Evolutionary conservation across 345 rosid genomes (phyloP).

Genomic region (Eutrema yunnanense): DNA sequence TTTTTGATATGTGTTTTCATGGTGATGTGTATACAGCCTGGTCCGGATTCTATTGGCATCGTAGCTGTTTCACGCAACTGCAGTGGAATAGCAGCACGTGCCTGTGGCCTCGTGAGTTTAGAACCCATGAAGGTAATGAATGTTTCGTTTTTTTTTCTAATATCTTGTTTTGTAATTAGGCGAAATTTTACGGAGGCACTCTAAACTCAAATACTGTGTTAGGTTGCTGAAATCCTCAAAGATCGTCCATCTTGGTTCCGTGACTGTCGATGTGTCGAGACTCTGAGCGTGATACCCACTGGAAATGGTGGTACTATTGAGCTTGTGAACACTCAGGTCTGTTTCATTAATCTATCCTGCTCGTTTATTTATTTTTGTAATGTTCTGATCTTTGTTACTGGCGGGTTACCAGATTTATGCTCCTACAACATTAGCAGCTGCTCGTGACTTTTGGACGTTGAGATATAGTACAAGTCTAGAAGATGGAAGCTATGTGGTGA

Average conservation of each 20-base stretch:
- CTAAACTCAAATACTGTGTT: not conserved
- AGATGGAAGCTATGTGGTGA: conserved; percentile 89
- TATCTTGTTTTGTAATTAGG: not conserved
- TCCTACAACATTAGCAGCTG: conserved; percentile 88
- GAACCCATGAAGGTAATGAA: conserved; percentile 86
- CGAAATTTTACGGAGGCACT: not conserved
- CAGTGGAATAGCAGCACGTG: conserved; percentile 98
- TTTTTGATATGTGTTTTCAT: not conserved
- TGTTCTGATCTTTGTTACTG: not conserved
- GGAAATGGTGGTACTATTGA: conserved; percentile 85
- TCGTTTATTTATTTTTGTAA: not conserved
- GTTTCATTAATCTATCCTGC: not conserved
- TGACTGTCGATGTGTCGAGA: conserved; percentile 84
- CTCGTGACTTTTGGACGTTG: conserved; percentile 94
- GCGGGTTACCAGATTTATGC: conserved; percentile 60
- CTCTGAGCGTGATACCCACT: conserved; percentile 62
- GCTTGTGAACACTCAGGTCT: conserved; percentile 88
- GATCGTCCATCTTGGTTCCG: conserved; percentile 96
- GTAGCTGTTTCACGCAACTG: conserved; percentile 98
- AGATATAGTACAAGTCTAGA: conserved; percentile 82
- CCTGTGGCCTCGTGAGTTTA: conserved; percentile 97
- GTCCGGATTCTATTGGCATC: conserved; percentile 99
- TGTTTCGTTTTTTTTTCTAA: not conserved
- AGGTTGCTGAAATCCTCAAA: conserved; percentile 96
- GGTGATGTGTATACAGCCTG: conserved; percentile 57